A percentile compares a stretch with the other conserved stretches of the same genome.
phyloP scores from a whole-genome alignment of 805 yeast species.

The Saccharomycopsis fermentans region DNA sequence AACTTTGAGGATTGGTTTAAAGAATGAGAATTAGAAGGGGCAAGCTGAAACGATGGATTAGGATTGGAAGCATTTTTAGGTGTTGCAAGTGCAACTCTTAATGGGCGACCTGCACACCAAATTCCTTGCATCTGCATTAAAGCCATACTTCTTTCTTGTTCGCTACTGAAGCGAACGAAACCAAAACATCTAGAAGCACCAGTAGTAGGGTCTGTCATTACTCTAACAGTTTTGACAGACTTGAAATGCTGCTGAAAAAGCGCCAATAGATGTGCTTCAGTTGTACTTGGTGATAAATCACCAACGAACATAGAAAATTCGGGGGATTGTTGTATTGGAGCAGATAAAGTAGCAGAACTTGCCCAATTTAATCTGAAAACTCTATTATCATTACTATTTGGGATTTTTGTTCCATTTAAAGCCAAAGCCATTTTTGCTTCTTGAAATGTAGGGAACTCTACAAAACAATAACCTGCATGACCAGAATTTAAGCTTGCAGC shows the following conservation, averaged over 20 bases:
- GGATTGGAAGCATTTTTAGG: slow-evolving; percentile 40
- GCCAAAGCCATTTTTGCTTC: slow-evolving; percentile 62
- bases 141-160: slow-evolving; percentile 58
- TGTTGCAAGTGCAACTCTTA: slow-evolving; percentile 71
- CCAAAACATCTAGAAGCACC: slow-evolving; percentile 24
- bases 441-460: slow-evolving; percentile 58
- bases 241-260: slow-evolving; percentile 57
- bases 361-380: slow-evolving; percentile 77
- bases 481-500: slow-evolving; percentile 27
- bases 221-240: slow-evolving; percentile 69
- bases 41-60: slow-evolving; percentile 7
- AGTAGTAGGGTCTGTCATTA: slow-evolving; percentile 77
- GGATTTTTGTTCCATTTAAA: slow-evolving; percentile 55
- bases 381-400: slow-evolving; percentile 45
- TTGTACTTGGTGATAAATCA: slow-evolving; percentile 65
- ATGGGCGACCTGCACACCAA: slow-evolving; percentile 69
- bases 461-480: slow-evolving; percentile 66
- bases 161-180: slow-evolving; percentile 65
- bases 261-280: slow-evolving; percentile 69
- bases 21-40: slow-evolving; percentile 4
- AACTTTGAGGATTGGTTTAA: background rate
- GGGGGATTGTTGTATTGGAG: slow-evolving; percentile 64
- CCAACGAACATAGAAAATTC: slow-evolving; percentile 79
- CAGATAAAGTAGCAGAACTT: slow-evolving; percentile 63
- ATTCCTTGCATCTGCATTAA: slow-evolving; percentile 67